A percentile compares a stretch with the other conserved stretches of the same genome.
Evolutionary conservation across 257 asterid genomes (phyloP).

Genomic region (Voacanga thouarsii): DNA sequence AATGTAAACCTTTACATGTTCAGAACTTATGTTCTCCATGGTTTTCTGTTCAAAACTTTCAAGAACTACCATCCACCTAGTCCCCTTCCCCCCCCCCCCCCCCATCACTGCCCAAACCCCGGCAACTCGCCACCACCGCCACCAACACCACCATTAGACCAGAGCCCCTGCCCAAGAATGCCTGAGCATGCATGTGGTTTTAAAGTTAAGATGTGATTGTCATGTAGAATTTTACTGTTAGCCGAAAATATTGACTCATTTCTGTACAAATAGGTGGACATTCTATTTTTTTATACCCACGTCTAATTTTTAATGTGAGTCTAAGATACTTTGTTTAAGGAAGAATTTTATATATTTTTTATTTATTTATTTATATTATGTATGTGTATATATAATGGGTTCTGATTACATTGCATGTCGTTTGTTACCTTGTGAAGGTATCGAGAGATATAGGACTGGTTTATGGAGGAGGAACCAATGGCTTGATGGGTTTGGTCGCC

Average conservation of each 20-base stretch:
- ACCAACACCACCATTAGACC: not conserved
- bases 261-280: too few species aligned
- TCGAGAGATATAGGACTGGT: conserved; percentile 38
- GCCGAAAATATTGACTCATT: too few species aligned
- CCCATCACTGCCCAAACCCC: not conserved
- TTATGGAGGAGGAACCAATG: conserved; percentile 46
- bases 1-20: not conserved
- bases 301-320: too few species aligned
- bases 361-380: too few species aligned
- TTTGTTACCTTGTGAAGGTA: conserved; percentile 14
- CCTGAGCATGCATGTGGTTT: conserved; percentile 2
- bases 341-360: not conserved
- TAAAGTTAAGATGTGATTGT: too few species aligned
- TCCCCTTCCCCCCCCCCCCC: not conserved
- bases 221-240: too few species aligned
- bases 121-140: not conserved
- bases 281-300: too few species aligned
- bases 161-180: not conserved
- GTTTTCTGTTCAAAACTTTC: not conserved
- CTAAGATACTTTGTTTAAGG: too few species aligned
- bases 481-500: conserved; percentile 42
- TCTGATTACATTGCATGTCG: not conserved
- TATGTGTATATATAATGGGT: not conserved
- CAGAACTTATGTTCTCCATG: not conserved
- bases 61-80: not conserved